These are phyloP conservation scores for Fusarium odoratissimum DNA, from an alignment of 2,329 filamentous ascomycete genomes.

Conservation along the genomic window DNA sequence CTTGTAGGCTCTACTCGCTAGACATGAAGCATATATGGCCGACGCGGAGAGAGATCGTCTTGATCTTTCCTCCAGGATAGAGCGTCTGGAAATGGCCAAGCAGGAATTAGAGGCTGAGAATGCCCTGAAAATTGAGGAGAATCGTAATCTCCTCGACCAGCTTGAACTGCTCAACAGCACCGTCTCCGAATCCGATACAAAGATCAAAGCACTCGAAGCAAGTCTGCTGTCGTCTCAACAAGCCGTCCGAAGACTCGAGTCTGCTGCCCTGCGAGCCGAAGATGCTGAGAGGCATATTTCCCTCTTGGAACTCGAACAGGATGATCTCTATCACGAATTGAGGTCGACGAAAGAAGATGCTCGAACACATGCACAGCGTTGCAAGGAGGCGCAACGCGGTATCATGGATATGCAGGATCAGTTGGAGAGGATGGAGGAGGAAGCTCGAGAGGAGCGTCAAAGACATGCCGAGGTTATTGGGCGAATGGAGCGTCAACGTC, in stretches of 20 bases:
- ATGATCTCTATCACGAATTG: conserved; percentile 75
- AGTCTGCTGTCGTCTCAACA: conserved; percentile 82
- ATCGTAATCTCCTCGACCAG: conserved; percentile 82
- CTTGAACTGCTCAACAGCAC: conserved; percentile 85
- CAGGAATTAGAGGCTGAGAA: conserved; percentile 80
- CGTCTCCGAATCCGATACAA: conserved; percentile 82
- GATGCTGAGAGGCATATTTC: conserved; percentile 84
- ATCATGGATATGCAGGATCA: conserved; percentile 86
- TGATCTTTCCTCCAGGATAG: conserved; percentile 78
- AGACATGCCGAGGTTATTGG: conserved; percentile 83
- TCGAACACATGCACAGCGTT: conserved; percentile 81
- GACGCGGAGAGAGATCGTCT: conserved; percentile 88
- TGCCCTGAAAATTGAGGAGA: conserved; percentile 82
- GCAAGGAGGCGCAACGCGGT: conserved; percentile 85
- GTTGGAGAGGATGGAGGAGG: conserved; percentile 87
- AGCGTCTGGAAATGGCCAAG: conserved; percentile 80
- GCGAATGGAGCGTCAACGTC: conserved; percentile 85
- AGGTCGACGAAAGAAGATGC: conserved; percentile 78
- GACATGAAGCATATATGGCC: conserved; percentile 94
- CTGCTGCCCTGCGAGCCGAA: conserved; percentile 78
- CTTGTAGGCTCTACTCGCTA: conserved; percentile 85
- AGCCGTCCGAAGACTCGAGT: conserved; percentile 79
- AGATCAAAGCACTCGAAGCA: conserved; percentile 80
- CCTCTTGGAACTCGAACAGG: conserved; percentile 84
- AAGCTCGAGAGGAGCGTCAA: conserved; percentile 82